Conservation (phyloP, 139 green algal species). For the Chlorella sp. region DNA sequence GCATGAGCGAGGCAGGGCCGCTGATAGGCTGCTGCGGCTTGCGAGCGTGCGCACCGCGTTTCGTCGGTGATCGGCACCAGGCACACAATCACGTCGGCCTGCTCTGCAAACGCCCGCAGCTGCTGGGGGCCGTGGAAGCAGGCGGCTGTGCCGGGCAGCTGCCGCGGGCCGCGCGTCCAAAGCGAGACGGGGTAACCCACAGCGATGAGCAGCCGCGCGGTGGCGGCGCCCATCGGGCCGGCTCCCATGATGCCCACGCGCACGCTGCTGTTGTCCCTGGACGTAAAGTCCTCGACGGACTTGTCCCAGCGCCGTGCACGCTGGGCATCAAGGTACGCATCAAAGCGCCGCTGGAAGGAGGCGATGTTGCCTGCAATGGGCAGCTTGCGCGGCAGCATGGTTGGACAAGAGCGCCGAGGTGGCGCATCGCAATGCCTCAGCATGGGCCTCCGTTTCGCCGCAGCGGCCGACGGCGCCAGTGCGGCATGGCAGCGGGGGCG, state of each 20-base stretch:
- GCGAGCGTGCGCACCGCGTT: conserved; percentile 25
- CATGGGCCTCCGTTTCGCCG: no score
- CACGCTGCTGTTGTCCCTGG: conserved; percentile 22
- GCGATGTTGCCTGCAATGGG: not conserved
- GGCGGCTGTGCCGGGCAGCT: not conserved
- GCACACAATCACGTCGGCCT: conserved; percentile 51
- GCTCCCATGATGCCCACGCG: conserved; percentile 22
- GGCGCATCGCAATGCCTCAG: no score
- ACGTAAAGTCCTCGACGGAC: conserved; percentile 13
- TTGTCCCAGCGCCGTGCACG: conserved; percentile 20
- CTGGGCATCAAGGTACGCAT: conserved; percentile 29
- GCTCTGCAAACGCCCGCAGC: conserved; percentile 42
- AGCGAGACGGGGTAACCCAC: conserved; percentile 49
- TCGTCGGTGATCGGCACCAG: conserved; percentile 55
- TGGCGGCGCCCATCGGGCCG: conserved; percentile 14
- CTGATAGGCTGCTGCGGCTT: not conserved
- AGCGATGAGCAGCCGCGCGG: conserved; percentile 1
- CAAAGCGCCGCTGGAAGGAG: no score
- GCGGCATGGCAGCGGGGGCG: no score
- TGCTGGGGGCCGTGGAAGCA: conserved; percentile 32
- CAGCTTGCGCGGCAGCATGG: not conserved
- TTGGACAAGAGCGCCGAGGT: no score
- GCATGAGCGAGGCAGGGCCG: not conserved
- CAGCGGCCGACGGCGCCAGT: no score
- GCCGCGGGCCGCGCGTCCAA: conserved; percentile 35